Base-by-base conservation (phyloP, 306 rosid genomes). In the Cicer bijugum region DNA sequence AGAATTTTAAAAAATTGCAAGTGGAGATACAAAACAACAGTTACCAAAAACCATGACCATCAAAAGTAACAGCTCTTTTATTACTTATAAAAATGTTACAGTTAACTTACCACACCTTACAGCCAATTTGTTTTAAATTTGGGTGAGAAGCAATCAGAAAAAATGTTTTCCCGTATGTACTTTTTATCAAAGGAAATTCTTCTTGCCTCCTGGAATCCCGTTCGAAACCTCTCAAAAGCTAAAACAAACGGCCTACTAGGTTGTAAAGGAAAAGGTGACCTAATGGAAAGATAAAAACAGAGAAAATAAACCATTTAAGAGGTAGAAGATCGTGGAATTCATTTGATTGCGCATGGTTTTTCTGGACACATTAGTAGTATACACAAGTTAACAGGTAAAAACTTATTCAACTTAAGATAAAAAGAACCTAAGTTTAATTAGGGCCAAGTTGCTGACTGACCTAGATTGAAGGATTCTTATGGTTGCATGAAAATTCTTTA, bases 221-320 rank as follows among this genome's bases (percentile, higher is more conserved):
- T 51, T 51, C 5, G 1, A 15, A 51, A 51, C 57, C 11, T 51
- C 57, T 51, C 57, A 51, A 51, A 15, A 71, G 53, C 33, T n/a
- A 10, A 55, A 55, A 71, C 7, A 11, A 45, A 48, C 1, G 8
- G 3, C 55, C 17, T n/a, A 48, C 45, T 42, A 42, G 45, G 45
- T 42, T 16, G 23, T 19, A 60, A 40, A 39, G 15, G 35, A 4
- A 70, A 70, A 78, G 71, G 65, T 9, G 60, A 77, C 46, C 75
- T 46, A 28, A 57, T 37, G 2, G 45, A 42, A 42, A 12, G 48
- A 67, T 40, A 45, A 12, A 37, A 33, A 56, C n/a, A 11, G 3
- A 6, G 12, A 20, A 48, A 55, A 11, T 12, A 78, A 60, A 7
- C 19, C 62, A 46, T 46, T 42, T 17, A n/a, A 71, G 71, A 37